Conservation (phyloP, 2,329 filamentous ascomycete genomes). For the Penicillium sp. region DNA sequence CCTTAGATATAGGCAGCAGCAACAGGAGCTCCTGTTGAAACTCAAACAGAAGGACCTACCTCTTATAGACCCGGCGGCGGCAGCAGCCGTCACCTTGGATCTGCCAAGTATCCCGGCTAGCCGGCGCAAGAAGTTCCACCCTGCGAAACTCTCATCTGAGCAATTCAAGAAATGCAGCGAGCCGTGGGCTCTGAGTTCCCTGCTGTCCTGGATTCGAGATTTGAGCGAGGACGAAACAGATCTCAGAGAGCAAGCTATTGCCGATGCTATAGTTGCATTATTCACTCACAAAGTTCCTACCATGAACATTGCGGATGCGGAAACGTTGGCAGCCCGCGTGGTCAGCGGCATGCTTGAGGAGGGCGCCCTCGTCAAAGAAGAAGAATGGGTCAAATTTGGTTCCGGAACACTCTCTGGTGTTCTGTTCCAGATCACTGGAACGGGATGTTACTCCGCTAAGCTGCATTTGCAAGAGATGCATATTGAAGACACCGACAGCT, state of each 20-base stretch:
- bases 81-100: slow-evolving; percentile 67
- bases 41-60: slow-evolving; percentile 45
- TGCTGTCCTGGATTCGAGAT: slow-evolving; percentile 81
- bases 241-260: slow-evolving; percentile 78
- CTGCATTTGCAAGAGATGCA: slow-evolving; percentile 76
- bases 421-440: slow-evolving; percentile 86
- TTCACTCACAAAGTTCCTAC: slow-evolving; percentile 96
- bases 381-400: slow-evolving; percentile 97
- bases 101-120: slow-evolving; percentile 79
- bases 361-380: slow-evolving; percentile 78
- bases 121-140: slow-evolving; percentile 79
- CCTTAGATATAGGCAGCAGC: slow-evolving; percentile 54
- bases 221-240: slow-evolving; percentile 92
- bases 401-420: slow-evolving; percentile 81
- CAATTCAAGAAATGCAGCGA: slow-evolving; percentile 85
- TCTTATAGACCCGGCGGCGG: slow-evolving; percentile 54
- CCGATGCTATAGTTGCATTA: slow-evolving; percentile 82
- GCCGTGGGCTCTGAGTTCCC: slow-evolving; percentile 90
- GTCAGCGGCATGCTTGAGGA: slow-evolving; percentile 77
- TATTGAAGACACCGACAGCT: slow-evolving; percentile 57
- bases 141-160: slow-evolving; percentile 74
- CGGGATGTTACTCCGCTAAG: slow-evolving; percentile 85
- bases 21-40: slow-evolving; percentile 55
- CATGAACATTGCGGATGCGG: slow-evolving; percentile 97
- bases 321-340: slow-evolving; percentile 76